Conservation (phyloP, 2,329 filamentous ascomycete species). For the Trichothecium sympodiale region DNA sequence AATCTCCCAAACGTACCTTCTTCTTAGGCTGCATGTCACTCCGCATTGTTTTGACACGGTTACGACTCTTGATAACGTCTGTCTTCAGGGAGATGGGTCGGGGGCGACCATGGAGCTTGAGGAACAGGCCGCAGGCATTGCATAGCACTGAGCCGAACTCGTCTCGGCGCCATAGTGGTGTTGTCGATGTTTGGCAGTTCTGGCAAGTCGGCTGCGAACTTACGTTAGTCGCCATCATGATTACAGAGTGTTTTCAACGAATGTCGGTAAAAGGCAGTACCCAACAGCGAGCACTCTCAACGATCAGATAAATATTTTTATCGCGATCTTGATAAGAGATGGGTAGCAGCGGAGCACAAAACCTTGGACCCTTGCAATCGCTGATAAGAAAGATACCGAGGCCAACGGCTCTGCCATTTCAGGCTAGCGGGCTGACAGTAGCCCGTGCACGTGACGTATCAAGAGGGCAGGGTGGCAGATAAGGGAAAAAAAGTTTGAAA, state of each 20-base stretch:
- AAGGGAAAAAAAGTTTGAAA: not conserved
- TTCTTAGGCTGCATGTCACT: constrained; percentile 71
- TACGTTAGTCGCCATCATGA: constrained; percentile 46
- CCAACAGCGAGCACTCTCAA: constrained; percentile 1
- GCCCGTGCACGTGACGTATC: constrained; percentile 2
- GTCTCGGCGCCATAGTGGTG: constrained; percentile 93
- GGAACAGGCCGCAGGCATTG: constrained; percentile 95
- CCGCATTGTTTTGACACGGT: constrained; percentile 82
- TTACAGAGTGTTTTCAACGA: constrained; percentile 20
- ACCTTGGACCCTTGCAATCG: constrained; percentile 16
- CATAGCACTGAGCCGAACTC: constrained; percentile 91
- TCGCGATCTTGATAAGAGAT: constrained; percentile 26
- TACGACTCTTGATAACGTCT: constrained; percentile 98
- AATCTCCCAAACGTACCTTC: constrained; percentile 48
- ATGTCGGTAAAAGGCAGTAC: not conserved
- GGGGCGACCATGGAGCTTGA: constrained; percentile 89
- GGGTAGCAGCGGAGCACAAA: constrained; percentile 19
- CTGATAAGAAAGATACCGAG: constrained; percentile 24
- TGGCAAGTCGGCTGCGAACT: constrained; percentile 84
- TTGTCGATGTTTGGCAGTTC: constrained; percentile 92
- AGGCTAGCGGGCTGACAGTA: constrained; percentile 13
- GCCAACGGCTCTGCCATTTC: constrained; percentile 2
- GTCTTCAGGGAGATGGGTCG: constrained; percentile 96
- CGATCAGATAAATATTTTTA: constrained; percentile 19
- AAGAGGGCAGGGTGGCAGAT: not conserved